Conservation (phyloP, 1,284 basidiomycete genomes). For the Phenoliferia sp. region DNA sequence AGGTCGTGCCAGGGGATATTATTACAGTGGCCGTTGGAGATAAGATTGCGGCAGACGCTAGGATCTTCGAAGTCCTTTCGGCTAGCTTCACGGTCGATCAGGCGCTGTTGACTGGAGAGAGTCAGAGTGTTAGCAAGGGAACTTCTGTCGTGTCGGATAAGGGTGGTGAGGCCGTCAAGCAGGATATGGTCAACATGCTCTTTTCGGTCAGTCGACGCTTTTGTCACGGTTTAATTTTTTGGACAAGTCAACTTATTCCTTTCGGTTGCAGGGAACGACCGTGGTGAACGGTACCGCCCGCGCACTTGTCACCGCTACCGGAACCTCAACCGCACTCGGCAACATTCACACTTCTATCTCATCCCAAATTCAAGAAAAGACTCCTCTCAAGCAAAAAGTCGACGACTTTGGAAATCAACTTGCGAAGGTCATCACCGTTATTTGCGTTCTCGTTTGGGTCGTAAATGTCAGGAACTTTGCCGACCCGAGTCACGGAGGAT, state of each 20-base stretch:
- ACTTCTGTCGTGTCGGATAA: slow-evolving; percentile 53
- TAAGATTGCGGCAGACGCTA: slow-evolving; percentile 88
- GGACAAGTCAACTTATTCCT: not conserved
- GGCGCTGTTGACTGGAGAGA: slow-evolving; percentile 90
- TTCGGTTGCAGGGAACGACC: slow-evolving; percentile 68
- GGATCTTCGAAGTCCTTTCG: slow-evolving; percentile 79
- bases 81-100: slow-evolving; percentile 90
- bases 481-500: slow-evolving; percentile 84
- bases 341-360: slow-evolving; percentile 88
- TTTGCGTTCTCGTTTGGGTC: slow-evolving; percentile 91
- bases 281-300: slow-evolving; percentile 83
- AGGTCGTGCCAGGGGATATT: slow-evolving; percentile 90
- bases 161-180: slow-evolving; percentile 68
- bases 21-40: slow-evolving; percentile 84
- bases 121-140: slow-evolving; percentile 76
- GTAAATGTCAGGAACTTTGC: slow-evolving; percentile 90
- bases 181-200: slow-evolving; percentile 91
- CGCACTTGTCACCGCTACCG: slow-evolving; percentile 81
- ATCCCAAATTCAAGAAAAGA: slow-evolving; percentile 84
- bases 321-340: slow-evolving; percentile 80
- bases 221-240: not conserved
- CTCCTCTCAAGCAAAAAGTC: slow-evolving; percentile 87
- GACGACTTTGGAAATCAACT: slow-evolving; percentile 95
- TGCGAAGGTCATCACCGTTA: slow-evolving; percentile 91
- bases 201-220: slow-evolving; percentile 62